Base-by-base conservation (phyloP, 2,329 filamentous ascomycete species). In the Metarhizium guizhouense region DNA sequence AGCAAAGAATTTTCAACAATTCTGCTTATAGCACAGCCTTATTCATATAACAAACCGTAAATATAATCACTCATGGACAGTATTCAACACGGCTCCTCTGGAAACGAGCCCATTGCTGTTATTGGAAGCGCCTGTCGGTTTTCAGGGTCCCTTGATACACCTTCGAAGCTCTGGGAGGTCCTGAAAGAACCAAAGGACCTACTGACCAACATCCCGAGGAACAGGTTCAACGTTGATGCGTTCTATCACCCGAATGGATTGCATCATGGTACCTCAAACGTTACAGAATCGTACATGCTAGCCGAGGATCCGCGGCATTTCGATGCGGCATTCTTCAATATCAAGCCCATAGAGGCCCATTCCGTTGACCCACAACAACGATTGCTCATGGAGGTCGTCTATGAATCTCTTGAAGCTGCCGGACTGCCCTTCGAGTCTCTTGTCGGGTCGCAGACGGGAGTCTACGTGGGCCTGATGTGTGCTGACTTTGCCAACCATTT, bases 51-150 rank as follows among this genome's bases (percentile, higher is more conserved):
- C 20, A 20, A 20, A 20, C 20, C 20, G 2, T 20, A 20, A 2
- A 20, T 20, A 20, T 3, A 20, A 20, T 20, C 20, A 20, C 2
- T 20, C 2, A 20, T 20, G 2, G 20, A 20, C 20, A 20, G 20
- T 20, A 3, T 20, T 20, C 20, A 20, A 20, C 2, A 20, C 20
- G 20, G 20, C 20, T 20, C 20, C 2, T 20, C 20, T 20, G 20
- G 20, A 20, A 20, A 36, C 11, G 68, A 72, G 53, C 71, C 72
- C 47, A 74, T 75, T 55, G 74, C 72, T 18, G 65, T 76, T 30
- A 62, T 75, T 43, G 73, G 73, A 42, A 70, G 60, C 49, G 71
- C 63, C 3, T 72, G 70, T 57, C 68, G 72, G 40, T 71, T 74
- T 20, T 69, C 73, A 0, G 72, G 72, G 2, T 63, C 60, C 20